These are phyloP conservation scores for Hordeum marinum DNA, from an alignment of 176 grass and related monocot species.

Conservation along the genomic window DNA sequence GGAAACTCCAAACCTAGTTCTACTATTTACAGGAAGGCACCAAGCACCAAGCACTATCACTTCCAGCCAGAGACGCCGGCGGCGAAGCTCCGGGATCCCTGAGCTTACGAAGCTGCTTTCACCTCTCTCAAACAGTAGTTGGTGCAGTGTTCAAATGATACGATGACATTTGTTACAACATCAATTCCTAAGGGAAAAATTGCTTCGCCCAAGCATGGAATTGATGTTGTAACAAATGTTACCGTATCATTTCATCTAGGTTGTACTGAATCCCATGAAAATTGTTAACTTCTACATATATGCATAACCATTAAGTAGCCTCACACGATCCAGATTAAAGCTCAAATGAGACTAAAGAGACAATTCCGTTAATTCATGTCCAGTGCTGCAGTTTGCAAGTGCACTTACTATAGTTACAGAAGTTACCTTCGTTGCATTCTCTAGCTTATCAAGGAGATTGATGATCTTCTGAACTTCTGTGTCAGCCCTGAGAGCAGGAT, in stretches of 20 bases:
- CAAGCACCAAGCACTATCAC: no score
- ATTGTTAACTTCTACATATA: conserved; percentile 2
- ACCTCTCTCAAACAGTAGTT: no score
- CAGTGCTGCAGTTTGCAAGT: conserved; percentile 10
- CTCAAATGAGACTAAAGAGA: not conserved
- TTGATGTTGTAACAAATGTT: not conserved
- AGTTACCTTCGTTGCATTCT: conserved; percentile 75
- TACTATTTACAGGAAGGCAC: no score
- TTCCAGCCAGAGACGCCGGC: no score
- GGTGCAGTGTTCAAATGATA: no score
- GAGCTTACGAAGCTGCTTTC: no score
- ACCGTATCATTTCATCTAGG: not conserved
- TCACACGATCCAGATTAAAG: not conserved
- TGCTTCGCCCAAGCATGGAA: not conserved
- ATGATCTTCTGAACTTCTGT: conserved; percentile 77
- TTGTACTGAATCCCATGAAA: not conserved
- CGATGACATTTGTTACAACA: no score
- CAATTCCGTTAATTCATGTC: not conserved
- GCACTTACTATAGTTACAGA: conserved; percentile 20
- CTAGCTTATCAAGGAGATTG: conserved; percentile 78
- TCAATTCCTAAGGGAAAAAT: no score
- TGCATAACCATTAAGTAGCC: not conserved
- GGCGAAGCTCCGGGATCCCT: no score
- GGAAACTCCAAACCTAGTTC: no score
- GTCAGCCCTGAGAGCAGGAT: conserved; percentile 73